Percentiles rank a stretch among this genome's conserved stretches.
Conservation (phyloP, 1,284 basidiomycete species). For the Pyrrhoderma lamaoense region DNA sequence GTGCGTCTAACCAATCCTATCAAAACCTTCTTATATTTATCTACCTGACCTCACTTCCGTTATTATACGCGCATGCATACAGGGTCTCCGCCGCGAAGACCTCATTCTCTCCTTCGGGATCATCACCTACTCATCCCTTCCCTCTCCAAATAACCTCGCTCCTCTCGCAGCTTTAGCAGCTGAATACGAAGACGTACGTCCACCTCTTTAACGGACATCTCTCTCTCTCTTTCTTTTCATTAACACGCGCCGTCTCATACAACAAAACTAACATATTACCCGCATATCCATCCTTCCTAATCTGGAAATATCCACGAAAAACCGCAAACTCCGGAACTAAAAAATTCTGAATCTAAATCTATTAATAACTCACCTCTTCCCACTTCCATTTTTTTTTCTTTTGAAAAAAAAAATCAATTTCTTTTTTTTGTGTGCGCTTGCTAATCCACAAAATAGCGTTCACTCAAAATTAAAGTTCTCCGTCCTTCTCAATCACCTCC, state of each 20-base stretch:
- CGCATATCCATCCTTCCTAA: too few species aligned
- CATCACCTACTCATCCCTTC: conserved; percentile 47
- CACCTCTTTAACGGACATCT: background rate
- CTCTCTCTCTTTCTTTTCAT: too few species aligned
- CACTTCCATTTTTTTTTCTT: too few species aligned
- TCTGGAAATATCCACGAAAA: too few species aligned
- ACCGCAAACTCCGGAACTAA: too few species aligned
- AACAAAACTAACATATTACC: too few species aligned
- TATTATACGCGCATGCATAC: too few species aligned
- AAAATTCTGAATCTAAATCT: too few species aligned
- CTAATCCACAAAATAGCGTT: conserved; percentile 27
- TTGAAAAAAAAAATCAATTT: too few species aligned
- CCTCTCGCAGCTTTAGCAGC: conserved; percentile 67
- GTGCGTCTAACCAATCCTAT: conserved; percentile 43
- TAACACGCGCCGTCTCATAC: too few species aligned
- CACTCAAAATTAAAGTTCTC: conserved; percentile 35
- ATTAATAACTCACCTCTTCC: too few species aligned
- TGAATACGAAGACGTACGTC: conserved; percentile 64
- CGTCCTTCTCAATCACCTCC: conserved; percentile 21
- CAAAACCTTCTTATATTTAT: background rate
- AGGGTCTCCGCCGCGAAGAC: conserved; percentile 71
- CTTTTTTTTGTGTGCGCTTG: too few species aligned
- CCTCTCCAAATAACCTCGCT: conserved; percentile 9
- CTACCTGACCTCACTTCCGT: background rate
- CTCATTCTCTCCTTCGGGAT: conserved; percentile 67